phyloP scores from a whole-genome alignment of 148 eudicot genomes.

The Arbutus unedo region DNA sequence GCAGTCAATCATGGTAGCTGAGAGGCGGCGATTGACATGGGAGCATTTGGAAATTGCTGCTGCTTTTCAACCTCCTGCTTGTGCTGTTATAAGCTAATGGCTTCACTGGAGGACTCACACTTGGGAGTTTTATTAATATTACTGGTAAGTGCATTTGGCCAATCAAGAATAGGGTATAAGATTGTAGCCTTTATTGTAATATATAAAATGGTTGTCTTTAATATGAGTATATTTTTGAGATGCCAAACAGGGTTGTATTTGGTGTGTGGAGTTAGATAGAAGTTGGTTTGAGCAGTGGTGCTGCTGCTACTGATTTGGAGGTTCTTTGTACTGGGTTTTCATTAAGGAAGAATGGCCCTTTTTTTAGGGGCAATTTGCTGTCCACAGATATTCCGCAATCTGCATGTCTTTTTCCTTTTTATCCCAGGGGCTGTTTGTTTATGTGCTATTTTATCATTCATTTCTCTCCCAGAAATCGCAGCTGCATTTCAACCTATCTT shows the following conservation, averaged over 20 bases:
- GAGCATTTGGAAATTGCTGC: slow-evolving; percentile 38
- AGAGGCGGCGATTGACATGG: slow-evolving; percentile 42
- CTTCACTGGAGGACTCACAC: not conserved
- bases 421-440: not conserved
- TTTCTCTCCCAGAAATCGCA: slow-evolving; percentile 19
- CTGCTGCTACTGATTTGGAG: not conserved
- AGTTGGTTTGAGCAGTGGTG: not conserved
- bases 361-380: not conserved
- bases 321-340: not conserved
- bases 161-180: not conserved
- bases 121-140: not conserved
- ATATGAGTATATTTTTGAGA: not conserved
- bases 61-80: slow-evolving; percentile 26
- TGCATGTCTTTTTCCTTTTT: not conserved
- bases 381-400: not conserved
- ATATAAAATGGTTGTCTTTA: not conserved
- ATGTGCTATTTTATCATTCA: not conserved
- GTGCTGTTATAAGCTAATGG: slow-evolving; percentile 30
- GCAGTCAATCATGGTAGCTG: slow-evolving; percentile 23
- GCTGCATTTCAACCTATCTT: slow-evolving; percentile 22
- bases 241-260: not conserved
- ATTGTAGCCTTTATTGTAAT: not conserved
- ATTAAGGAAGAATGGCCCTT: not conserved
- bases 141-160: not conserved
- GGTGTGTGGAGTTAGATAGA: not conserved